Evolutionary conservation across 352 stramenopile species (phyloP), one percentile per base, ranked within the genome.

Genomic region (Pythium oligandrum): DNA sequence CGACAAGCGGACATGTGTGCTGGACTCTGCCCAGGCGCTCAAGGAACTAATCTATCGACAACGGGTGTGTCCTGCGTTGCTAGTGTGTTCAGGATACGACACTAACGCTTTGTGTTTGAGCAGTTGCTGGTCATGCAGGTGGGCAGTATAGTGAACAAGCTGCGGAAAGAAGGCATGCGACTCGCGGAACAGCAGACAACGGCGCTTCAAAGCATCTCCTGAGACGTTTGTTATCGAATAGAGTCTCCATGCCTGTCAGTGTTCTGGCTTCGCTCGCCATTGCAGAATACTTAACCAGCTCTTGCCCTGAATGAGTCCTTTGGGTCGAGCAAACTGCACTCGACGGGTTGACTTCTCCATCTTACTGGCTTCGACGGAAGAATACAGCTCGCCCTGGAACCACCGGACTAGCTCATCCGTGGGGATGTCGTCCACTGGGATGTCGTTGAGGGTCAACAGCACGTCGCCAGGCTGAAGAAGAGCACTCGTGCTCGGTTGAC

Each of bases 91-190:
- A 37, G 47, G n/a, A 10, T 55, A 30, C 12, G 32, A 44, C 34
- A 50, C 17, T 50, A 26, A 26, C 17, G 17, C 17, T 53, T 4
- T 39, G 37, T 51, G 11, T 53, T 3, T 39, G 32, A 50, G 11
- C 57, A 90, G 79, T 52, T 90, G 8, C 53, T 79, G 53, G 75
- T 90, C 12, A 83, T 90, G 72, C 66, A 73, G 31, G 63, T 83
- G 34, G 75, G 76, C 38, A 44, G 58, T 4, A 76, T 90, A 32
- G 68, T 90, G 12, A 88, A 86, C 46, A 75, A 68, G 6, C 43
- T 90, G 26, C 69, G 79, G n/a, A 77, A 85, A 35, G 80, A 90
- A 72, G 80, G 80, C 39, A 64, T 89, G 40, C 78, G 80, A 10
- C 46, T 90, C 34, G 80, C 80, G 2, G 75, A 88, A 39, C 80